A percentile compares a stretch with the other conserved stretches of the same genome.
Conservation (phyloP, 2,329 filamentous ascomycete species). For the Ophiostoma himal-ulmi region DNA sequence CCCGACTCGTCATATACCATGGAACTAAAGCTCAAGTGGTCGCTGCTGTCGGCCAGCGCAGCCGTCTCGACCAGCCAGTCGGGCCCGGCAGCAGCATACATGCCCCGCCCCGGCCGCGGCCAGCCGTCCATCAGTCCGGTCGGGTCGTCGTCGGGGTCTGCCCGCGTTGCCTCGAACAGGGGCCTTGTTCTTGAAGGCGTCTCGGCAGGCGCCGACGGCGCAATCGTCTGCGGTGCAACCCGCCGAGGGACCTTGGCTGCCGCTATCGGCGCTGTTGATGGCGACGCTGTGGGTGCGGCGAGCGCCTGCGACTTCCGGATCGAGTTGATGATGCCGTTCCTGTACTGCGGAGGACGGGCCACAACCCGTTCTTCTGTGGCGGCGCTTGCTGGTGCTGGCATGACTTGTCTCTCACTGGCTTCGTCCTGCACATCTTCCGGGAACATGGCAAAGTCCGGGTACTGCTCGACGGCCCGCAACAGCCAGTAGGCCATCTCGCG, state of each 20-base stretch:
- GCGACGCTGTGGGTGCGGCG: background rate
- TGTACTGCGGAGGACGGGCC: conserved; percentile 11
- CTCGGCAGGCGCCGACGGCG: background rate
- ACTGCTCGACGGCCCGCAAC: conserved; percentile 52
- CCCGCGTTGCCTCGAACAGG: conserved; percentile 26
- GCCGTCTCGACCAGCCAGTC: conserved; percentile 30
- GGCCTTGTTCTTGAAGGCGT: background rate
- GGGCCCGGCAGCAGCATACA: conserved; percentile 29
- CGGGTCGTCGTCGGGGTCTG: conserved; percentile 27
- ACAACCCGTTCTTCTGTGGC: background rate
- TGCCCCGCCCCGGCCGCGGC: conserved; percentile 25
- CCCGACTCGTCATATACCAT: conserved; percentile 35
- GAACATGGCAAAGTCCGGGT: conserved; percentile 64
- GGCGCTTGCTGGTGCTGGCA: background rate
- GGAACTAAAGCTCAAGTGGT: conserved; percentile 35
- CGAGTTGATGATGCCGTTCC: conserved; percentile 21
- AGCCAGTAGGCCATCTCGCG: conserved; percentile 59
- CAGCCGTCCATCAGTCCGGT: conserved; percentile 25
- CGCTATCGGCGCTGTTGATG: background rate
- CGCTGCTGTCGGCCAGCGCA: conserved; percentile 31
- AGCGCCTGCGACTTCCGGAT: conserved; percentile 17
- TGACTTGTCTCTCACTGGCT: background rate
- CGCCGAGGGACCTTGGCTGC: background rate
- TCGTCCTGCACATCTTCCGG: conserved; percentile 30
- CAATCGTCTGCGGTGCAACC: background rate